Conservation (phyloP, 257 asterid genomes). For the Salvia rosmarinus region DNA sequence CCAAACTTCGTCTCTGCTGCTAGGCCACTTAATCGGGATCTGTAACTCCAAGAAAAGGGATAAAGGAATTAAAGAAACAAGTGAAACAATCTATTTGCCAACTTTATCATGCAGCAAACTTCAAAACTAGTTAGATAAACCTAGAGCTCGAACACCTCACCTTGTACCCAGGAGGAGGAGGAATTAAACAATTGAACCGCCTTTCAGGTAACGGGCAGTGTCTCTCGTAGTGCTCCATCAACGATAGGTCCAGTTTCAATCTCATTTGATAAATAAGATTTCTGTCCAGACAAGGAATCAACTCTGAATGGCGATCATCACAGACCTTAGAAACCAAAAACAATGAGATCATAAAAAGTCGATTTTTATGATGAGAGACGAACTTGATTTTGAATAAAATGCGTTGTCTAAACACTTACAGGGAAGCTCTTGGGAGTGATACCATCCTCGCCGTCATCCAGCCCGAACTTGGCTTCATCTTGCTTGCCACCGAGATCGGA, state of each 20-base stretch:
- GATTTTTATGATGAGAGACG: constrained; percentile 4
- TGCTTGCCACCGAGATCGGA: constrained; percentile 67
- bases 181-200: constrained; percentile 86
- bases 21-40: constrained; percentile 95
- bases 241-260: constrained; percentile 82
- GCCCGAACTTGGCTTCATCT: constrained; percentile 58
- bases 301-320: constrained; percentile 96
- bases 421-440: constrained; percentile 71
- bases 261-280: constrained; percentile 88
- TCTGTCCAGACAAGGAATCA: constrained; percentile 98
- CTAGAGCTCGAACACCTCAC: constrained; percentile 40
- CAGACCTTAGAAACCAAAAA: constrained; percentile 65
- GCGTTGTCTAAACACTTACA: constrained; percentile 50
- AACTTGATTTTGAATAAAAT: constrained; percentile 24
- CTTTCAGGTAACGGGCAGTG: constrained; percentile 97
- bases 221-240: constrained; percentile 99
- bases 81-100: not conserved
- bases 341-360: constrained; percentile 7
- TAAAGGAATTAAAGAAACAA: constrained; percentile 23
- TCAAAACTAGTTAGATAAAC: constrained; percentile 10
- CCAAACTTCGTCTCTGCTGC: constrained; percentile 95
- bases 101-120: constrained; percentile 6
- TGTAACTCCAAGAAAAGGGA: constrained; percentile 33
- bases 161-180: constrained; percentile 98
- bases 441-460: constrained; percentile 73